phyloP scores from a whole-genome alignment of 768 basidiomycete species.

The Boletus insuetus region DNA sequence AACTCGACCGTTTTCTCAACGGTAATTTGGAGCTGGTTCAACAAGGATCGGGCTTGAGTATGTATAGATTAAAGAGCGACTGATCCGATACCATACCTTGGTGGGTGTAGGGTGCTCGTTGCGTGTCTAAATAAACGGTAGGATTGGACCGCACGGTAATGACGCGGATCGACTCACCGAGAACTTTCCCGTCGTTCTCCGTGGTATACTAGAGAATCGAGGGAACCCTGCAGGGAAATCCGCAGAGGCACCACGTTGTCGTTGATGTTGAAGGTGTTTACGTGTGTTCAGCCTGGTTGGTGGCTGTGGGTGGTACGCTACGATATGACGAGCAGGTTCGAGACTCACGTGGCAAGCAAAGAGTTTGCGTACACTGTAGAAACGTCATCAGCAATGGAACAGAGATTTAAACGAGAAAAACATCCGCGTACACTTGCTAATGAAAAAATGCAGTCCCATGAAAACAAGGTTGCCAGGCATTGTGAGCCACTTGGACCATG shows the following conservation, averaged over 20 bases:
- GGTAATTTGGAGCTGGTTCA: constrained; percentile 28
- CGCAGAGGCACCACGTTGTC: constrained; percentile 29
- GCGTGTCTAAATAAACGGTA: constrained; percentile 7
- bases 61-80: neutral
- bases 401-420: neutral
- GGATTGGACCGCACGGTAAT: neutral
- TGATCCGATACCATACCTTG: constrained; percentile 15
- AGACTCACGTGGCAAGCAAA: constrained; percentile 41
- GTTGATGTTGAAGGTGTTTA: constrained; percentile 30
- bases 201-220: constrained; percentile 21
- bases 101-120: constrained; percentile 6
- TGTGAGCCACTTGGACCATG: constrained; percentile 38
- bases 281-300: constrained; percentile 39
- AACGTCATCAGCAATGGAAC: neutral
- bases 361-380: constrained; percentile 49
- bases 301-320: neutral
- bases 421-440: constrained; percentile 43
- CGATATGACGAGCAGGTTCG: neutral
- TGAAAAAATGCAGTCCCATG: constrained; percentile 52
- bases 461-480: constrained; percentile 49
- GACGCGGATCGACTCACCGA: constrained; percentile 9
- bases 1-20: constrained; percentile 30
- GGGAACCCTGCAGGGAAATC: constrained; percentile 27
- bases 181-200: constrained; percentile 1
- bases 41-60: neutral